Evolutionary conservation across 495 filamentous ascomycete species (phyloP).

Genomic region (Umbilicaria muhlenbergii): DNA sequence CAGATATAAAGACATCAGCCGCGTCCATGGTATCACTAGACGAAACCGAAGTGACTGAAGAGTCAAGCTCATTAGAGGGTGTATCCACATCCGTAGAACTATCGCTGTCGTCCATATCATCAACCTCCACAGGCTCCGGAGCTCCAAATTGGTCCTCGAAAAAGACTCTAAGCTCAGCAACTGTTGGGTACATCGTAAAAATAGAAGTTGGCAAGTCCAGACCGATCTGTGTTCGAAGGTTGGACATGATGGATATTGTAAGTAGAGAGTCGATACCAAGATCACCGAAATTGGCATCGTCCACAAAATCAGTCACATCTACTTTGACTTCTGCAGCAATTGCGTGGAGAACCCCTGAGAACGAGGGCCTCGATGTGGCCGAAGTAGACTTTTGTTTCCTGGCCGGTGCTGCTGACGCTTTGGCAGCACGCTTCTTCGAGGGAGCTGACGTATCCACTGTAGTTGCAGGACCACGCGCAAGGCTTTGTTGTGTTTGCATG

Average conservation of each 20-base stretch:
- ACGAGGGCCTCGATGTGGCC: too few relatives aligned
- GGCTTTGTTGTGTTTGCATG: slow-evolving; percentile 6
- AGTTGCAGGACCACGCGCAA: neutral
- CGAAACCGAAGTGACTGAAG: neutral
- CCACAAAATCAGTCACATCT: slow-evolving; percentile 15
- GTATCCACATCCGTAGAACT: neutral
- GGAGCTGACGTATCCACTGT: neutral
- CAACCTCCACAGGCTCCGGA: slow-evolving; percentile 6
- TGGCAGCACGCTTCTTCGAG: slow-evolving; percentile 2
- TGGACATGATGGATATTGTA: slow-evolving; percentile 19
- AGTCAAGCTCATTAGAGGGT: slow-evolving; percentile 1
- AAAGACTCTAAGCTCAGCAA: slow-evolving; percentile 29
- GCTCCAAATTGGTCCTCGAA: slow-evolving; percentile 18
- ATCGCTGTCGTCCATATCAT: slow-evolving; percentile 4
- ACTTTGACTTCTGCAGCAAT: slow-evolving; percentile 23
- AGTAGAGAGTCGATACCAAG: slow-evolving; percentile 24
- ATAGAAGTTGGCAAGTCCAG: slow-evolving; percentile 34
- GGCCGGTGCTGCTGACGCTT: neutral
- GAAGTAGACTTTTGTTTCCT: neutral
- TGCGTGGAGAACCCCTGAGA: slow-evolving; percentile 9
- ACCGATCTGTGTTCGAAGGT: neutral
- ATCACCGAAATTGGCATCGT: slow-evolving; percentile 17
- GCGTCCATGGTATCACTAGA: slow-evolving; percentile 3
- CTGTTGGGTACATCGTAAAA: slow-evolving; percentile 39
- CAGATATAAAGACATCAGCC: slow-evolving; percentile 6